Base-by-base conservation (phyloP, 176 grass and related monocot species). In the Paspalum vaginatum region DNA sequence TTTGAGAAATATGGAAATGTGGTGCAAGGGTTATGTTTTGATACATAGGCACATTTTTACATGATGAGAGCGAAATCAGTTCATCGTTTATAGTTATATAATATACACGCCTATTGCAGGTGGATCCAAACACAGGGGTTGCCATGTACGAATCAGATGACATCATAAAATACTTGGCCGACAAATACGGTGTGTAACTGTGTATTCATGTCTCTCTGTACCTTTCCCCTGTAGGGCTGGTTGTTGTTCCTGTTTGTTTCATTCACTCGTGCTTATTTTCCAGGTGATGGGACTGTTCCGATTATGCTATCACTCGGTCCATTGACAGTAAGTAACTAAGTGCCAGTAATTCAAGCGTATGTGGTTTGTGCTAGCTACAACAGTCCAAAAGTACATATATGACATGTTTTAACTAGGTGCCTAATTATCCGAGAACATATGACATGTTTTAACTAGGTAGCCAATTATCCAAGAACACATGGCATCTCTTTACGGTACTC, bases 91-190 rank as follows among this genome's bases (percentile, higher is more conserved):
- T 66, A 45, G 22, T 59, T 39, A 51, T 57, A 67, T 45, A 66
- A 27, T 22, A 38, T 32, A 17, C 56, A 57, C 2, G 8, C 78
- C 76, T 71, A 37, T 76, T 88, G 65, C 83, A 98, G 96, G 96
- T 98, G 55, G 96, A 98, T 66, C 92, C 92, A 84, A 98, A 98
- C 83, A 98, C 88, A 68, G 95, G 90, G 11, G 79, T 93, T 20
- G 40, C 92, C 54, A 98, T 95, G 95, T 98, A 98, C 84, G 95
- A 98, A 77, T 98, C 95, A n/a, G 90, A 98, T 89, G 86, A 84
- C 61, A 98, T 98, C 77, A 91, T 98, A 95, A 95, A 73, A 81
- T 98, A 95, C 41, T 79, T 98, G 26, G 92, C 87, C 41, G 49
- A 93, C 32, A 94, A 87, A 84, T 98, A 98, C 15, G 95, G 95